A percentile compares a stretch with the other conserved stretches of the same genome.
Evolutionary conservation across 257 asterid genomes (phyloP).

Genomic region (Ophiorrhiza pumila): DNA sequence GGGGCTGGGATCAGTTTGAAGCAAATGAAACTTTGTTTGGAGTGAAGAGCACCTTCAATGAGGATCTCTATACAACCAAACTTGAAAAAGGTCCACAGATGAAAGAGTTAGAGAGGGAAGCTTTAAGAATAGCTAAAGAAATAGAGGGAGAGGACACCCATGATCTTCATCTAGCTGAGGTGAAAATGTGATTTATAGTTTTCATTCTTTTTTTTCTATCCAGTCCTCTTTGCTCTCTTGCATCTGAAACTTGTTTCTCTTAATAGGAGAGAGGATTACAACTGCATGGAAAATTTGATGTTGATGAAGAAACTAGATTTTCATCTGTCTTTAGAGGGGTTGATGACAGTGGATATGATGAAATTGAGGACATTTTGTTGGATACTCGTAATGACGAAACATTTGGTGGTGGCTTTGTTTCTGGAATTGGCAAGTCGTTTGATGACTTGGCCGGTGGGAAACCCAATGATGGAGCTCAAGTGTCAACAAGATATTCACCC

Average conservation of each 20-base stretch:
- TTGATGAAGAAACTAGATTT: constrained; percentile 88
- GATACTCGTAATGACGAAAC: constrained; percentile 80
- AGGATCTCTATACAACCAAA: constrained; percentile 95
- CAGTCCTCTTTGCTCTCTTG: constrained; percentile 7
- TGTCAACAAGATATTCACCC: constrained; percentile 43
- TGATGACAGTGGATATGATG: constrained; percentile 83
- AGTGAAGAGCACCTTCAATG: constrained; percentile 87
- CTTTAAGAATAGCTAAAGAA: constrained; percentile 78
- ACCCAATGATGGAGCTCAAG: constrained; percentile 34
- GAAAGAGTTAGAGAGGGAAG: constrained; percentile 86
- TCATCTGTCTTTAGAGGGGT: constrained; percentile 72
- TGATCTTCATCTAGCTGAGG: constrained; percentile 98
- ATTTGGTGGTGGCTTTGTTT: constrained; percentile 55
- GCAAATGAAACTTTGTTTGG: constrained; percentile 86
- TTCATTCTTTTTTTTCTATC: not conserved
- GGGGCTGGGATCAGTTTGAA: constrained; percentile 98
- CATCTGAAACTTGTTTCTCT: constrained; percentile 21
- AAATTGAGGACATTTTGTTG: constrained; percentile 58
- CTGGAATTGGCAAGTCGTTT: constrained; percentile 41
- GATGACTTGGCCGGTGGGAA: constrained; percentile 32
- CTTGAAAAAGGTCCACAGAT: constrained; percentile 89
- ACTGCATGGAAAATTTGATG: constrained; percentile 57
- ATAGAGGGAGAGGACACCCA: constrained; percentile 86
- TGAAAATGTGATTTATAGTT: constrained; percentile 20
- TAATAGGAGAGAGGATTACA: constrained; percentile 83